Evolutionary conservation across 164 flowering plant species (phyloP), one percentile per base, ranked within the genome.

Genomic region (Vitis vinifera): DNA sequence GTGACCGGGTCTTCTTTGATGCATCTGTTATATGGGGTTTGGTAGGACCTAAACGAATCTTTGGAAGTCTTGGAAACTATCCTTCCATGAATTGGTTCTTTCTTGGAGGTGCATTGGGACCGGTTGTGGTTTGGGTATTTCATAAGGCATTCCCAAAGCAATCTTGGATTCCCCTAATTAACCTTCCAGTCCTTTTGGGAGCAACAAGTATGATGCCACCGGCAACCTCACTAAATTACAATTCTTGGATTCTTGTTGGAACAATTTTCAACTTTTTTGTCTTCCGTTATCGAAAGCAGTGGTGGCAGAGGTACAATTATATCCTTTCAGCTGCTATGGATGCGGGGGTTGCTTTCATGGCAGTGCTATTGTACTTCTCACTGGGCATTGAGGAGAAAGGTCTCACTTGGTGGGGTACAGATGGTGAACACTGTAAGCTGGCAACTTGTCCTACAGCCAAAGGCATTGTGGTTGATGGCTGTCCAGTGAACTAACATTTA

Each of bases 21-120:
- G 97, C 98, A 62, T 94, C 97, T 3, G 98, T 94, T 4, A 91
- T 92, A 67, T 92, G 97, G 98, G 97, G 97, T 63, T 68, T 94
- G 65, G 95, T 83, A 1, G 97, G 98, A 59, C 98, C 99, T 0
- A 87, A 57, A 66, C 74, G 97, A 27, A 94, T 94, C 29, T 92
- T 94, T 30, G 97, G 97, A 11, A 1, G 73, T 8, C 84, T 63
- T 27, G 99, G 97, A 73, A 83, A 76, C 78, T 94, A 92, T 59
- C 19, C 71, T 1, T 79, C 88, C 23, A 84, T 89, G 75, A 94
- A 92, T 63, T 94, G 97, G 99, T 94, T 92, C 87, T 94, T 94
- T 79, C 78, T 94, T 8, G 94, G 92, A 62, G 99, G 99, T 52
- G 86, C 87, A 14, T 0, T 89, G 11, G 98, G 93, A 37, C 97